These are phyloP conservation scores for Candida lessepsii DNA, from an alignment of 805 yeast species.

Conservation along the genomic window DNA sequence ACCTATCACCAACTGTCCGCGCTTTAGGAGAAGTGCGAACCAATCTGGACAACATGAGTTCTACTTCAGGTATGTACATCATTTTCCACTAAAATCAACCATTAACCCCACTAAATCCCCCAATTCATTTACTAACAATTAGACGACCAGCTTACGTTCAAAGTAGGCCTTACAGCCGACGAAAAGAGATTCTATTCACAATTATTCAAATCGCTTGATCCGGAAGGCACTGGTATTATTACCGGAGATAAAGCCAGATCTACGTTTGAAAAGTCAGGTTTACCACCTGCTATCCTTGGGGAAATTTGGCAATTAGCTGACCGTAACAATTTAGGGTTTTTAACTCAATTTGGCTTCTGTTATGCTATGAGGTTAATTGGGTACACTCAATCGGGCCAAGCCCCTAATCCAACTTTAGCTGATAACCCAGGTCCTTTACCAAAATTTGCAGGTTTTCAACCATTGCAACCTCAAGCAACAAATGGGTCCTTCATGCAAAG, in stretches of 20 bases:
- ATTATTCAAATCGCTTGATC: constrained; percentile 76
- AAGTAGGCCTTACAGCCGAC: constrained; percentile 60
- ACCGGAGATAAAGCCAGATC: constrained; percentile 87
- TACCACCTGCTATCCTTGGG: constrained; percentile 74
- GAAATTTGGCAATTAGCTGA: constrained; percentile 97
- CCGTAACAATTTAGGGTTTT: constrained; percentile 78
- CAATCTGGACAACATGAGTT: constrained; percentile 6
- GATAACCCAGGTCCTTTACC: constrained; percentile 66
- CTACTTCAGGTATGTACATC: constrained; percentile 6
- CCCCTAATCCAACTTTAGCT: constrained; percentile 51
- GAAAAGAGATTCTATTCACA: constrained; percentile 75
- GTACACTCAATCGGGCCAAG: constrained; percentile 73
- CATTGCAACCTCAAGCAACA: constrained; percentile 34
- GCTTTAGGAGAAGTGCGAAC: not conserved
- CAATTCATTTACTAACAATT: constrained; percentile 1
- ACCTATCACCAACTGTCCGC: not conserved
- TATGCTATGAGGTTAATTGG: constrained; percentile 88
- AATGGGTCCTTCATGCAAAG: constrained; percentile 41
- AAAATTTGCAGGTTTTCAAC: constrained; percentile 44
- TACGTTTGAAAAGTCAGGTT: constrained; percentile 80
- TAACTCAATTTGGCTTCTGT: constrained; percentile 77
- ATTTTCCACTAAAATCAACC: not conserved
- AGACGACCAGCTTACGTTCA: constrained; percentile 26
- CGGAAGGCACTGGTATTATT: constrained; percentile 73
- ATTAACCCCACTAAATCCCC: not conserved